Base-by-base conservation (phyloP, 2,329 filamentous ascomycete species). In the Blumeria graminis region DNA sequence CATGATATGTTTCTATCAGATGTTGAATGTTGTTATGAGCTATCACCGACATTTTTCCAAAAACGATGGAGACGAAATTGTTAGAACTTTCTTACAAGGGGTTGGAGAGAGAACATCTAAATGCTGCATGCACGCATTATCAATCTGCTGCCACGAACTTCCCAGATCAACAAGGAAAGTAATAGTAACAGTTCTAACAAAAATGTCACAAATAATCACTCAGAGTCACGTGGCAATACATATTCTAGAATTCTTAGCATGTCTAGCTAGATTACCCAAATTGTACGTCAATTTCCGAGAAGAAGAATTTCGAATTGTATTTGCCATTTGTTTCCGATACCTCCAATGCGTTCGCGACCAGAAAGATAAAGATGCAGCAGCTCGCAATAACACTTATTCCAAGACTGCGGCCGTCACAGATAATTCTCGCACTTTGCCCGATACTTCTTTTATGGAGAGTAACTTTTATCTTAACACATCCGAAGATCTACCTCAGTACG, bases 201-300 rank as follows among this genome's bases (percentile, higher is more conserved):
- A 87, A 66, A 94, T 98, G 86, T 84, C 89, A 0, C 86, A 89
- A 63, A 93, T 95, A 64, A 94, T 98, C 64, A 96, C 92, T 0
- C 89, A 94, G 64, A 82, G 87, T 6, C 80, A 89, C 57, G 84
- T 95, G 38, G 88, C 90, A 9, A 84, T 95, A 59, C 92, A 98
- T 65, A 94, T 98, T 59, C 74, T 98, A 54, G 92, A 98, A 65
- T 96, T 98, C 64, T 72, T 98, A n/a, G 85, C 86, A 9, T 83
- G 87, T 54, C 75, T 98, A 33, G 88, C 89, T 56, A 82, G 90
- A 38, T 72, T 95, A 57, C 86, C 86, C 9, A 78, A 86, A 59
- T 75, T 95, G 1, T 93, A 89, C 65, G 80, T 86, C 65, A 93
- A 94, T 65, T 86, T 95, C 66, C 78, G 86, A 55, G 83, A 93